These are phyloP conservation scores for Triticum timopheevii DNA, from an alignment of 176 grass and related monocot genomes.

Conservation along the genomic window DNA sequence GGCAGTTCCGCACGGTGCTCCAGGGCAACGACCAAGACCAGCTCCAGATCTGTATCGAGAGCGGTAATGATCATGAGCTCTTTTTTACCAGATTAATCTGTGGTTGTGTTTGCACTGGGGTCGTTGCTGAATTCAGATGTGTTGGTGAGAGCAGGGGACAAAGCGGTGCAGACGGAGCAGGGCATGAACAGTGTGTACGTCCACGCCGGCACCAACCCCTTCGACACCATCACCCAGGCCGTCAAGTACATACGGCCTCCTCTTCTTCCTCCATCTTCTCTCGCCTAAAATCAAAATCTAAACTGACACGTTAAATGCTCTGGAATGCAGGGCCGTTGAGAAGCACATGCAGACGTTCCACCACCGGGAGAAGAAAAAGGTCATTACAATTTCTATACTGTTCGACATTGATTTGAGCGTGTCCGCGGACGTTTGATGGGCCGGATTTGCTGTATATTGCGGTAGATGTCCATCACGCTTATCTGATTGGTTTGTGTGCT, in stretches of 20 bases:
- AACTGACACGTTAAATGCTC: neutral
- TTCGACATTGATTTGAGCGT: neutral
- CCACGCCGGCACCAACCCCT: slow-evolving; percentile 68
- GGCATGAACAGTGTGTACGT: slow-evolving; percentile 56
- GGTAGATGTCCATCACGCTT: no score
- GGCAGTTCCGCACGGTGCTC: slow-evolving; percentile 65
- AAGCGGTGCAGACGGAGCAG: slow-evolving; percentile 56
- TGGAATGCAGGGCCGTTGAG: slow-evolving; percentile 62
- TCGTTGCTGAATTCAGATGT: neutral
- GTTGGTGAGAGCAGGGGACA: slow-evolving; percentile 46
- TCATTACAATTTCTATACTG: neutral
- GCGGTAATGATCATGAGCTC: slow-evolving; percentile 37
- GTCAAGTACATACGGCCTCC: slow-evolving; percentile 43
- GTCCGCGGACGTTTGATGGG: no score
- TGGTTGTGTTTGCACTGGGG: no score
- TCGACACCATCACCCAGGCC: slow-evolving; percentile 56
- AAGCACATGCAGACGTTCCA: slow-evolving; percentile 76
- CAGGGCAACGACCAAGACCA: slow-evolving; percentile 71
- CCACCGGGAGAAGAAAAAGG: slow-evolving; percentile 68
- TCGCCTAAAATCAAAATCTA: neutral
- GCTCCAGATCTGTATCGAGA: slow-evolving; percentile 77
- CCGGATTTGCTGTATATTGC: no score
- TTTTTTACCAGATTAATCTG: neutral
- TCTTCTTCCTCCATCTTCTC: neutral
- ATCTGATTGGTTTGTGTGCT: neutral